These are phyloP conservation scores for Pyrenophora teres DNA, from an alignment of 2,329 filamentous ascomycete species.

Conservation along the genomic window DNA sequence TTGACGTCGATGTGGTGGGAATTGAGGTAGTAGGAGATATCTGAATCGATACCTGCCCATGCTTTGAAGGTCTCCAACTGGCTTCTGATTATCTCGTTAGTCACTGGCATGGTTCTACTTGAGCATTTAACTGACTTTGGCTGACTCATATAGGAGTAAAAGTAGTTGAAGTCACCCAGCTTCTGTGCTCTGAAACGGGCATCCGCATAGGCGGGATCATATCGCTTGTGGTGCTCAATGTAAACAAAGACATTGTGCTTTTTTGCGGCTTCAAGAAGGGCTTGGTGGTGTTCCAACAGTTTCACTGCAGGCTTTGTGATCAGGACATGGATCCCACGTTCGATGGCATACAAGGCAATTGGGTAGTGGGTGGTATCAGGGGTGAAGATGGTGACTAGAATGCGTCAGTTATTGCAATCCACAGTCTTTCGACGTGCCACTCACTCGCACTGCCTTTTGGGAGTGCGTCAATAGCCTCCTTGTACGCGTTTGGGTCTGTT, in stretches of 20 bases:
- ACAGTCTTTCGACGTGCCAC: slow-evolving; percentile 8
- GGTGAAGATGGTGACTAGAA: slow-evolving; percentile 87
- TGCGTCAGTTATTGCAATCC: background rate
- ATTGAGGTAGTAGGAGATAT: slow-evolving; percentile 97
- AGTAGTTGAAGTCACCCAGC: slow-evolving; percentile 96
- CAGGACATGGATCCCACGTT: slow-evolving; percentile 85
- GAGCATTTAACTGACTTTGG: slow-evolving; percentile 52
- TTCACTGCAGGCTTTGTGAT: slow-evolving; percentile 95
- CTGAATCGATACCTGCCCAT: slow-evolving; percentile 88
- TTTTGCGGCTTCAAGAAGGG: slow-evolving; percentile 72
- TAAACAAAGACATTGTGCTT: slow-evolving; percentile 85
- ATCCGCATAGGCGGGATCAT: slow-evolving; percentile 89
- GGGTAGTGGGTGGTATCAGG: slow-evolving; percentile 91
- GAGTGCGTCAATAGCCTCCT: slow-evolving; percentile 82
- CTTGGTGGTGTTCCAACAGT: slow-evolving; percentile 76
- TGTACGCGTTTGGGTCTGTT: slow-evolving; percentile 82
- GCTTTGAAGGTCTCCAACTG: slow-evolving; percentile 94
- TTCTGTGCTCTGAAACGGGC: slow-evolving; percentile 75
- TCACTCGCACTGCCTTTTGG: slow-evolving; percentile 74
- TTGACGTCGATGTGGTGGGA: slow-evolving; percentile 92
- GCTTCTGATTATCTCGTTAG: slow-evolving; percentile 78
- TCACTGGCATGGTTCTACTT: slow-evolving; percentile 42
- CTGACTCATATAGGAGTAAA: slow-evolving; percentile 96
- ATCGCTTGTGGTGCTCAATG: slow-evolving; percentile 96
- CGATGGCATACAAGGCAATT: slow-evolving; percentile 89